These are phyloP conservation scores for Eucalyptus curtisii DNA, from an alignment of 345 rosid genomes.

Conservation along the genomic window DNA sequence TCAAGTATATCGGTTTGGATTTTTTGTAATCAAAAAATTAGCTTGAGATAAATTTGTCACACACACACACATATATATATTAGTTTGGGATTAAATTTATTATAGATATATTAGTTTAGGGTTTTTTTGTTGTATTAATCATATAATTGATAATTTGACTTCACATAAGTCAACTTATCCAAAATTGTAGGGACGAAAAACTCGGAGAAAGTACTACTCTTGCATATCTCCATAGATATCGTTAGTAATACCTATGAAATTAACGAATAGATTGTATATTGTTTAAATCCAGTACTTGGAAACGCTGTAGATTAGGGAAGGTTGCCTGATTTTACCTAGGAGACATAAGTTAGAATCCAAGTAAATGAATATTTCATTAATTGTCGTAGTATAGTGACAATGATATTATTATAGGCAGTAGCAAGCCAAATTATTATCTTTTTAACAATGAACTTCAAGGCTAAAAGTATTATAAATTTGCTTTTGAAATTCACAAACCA, in stretches of 20 bases:
- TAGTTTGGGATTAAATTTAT: no score
- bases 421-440: not conserved
- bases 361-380: not conserved
- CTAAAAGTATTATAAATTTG: not conserved
- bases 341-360: not conserved
- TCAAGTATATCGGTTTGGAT: no score
- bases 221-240: not conserved
- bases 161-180: fast-evolving
- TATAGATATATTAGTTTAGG: no score
- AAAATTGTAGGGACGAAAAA: not conserved
- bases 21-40: no score
- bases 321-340: not conserved
- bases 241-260: not conserved
- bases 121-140: fast-evolving
- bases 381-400: not conserved
- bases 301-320: not conserved
- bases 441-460: not conserved
- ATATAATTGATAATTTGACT: not conserved
- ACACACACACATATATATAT: no score
- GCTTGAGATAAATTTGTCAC: fast-evolving
- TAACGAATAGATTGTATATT: not conserved
- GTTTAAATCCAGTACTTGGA: not conserved
- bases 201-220: not conserved
- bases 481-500: not conserved
- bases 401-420: not conserved